Evolutionary conservation across 1,284 basidiomycete genomes (phyloP).

Genomic region (Xerocomus minutiporus): DNA sequence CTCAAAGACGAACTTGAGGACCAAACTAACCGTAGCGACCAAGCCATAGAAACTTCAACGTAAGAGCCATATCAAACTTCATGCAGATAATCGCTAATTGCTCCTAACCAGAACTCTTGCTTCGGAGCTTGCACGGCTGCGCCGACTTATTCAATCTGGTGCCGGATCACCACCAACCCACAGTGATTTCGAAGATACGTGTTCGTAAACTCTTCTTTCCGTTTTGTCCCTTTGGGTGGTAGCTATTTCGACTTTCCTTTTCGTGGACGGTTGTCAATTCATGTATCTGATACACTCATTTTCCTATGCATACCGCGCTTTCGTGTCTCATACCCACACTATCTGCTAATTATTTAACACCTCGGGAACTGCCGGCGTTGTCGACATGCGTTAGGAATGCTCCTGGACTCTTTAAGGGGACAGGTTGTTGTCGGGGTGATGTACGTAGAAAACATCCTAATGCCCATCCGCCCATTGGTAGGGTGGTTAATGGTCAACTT

Average conservation of each 20-base stretch:
- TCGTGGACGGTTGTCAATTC: conserved; percentile 27
- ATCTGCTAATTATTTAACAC: conserved; percentile 18
- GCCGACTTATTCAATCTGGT: conserved; percentile 61
- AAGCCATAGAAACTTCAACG: conserved; percentile 58
- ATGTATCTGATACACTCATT: conserved; percentile 33
- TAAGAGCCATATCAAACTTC: conserved; percentile 33
- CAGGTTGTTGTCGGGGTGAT: no score
- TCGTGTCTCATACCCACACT: conserved; percentile 28
- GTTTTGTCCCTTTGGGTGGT: neutral
- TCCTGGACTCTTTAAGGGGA: no score
- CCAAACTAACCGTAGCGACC: conserved; percentile 50
- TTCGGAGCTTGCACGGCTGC: conserved; percentile 57
- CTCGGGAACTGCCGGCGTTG: no score
- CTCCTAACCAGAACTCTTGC: conserved; percentile 45
- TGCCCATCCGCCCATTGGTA: no score
- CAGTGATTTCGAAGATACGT: conserved; percentile 8
- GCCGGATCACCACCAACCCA: conserved; percentile 24
- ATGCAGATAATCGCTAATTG: neutral
- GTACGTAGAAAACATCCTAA: no score
- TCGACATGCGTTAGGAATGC: no score
- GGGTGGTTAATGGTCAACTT: no score
- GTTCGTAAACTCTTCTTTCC: conserved; percentile 11
- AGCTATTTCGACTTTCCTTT: conserved; percentile 8
- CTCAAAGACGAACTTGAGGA: conserved; percentile 49
- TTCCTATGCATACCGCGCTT: conserved; percentile 17